These are phyloP conservation scores for Arbutus unedo DNA, from an alignment of 148 eudicot genomes.

Conservation along the genomic window DNA sequence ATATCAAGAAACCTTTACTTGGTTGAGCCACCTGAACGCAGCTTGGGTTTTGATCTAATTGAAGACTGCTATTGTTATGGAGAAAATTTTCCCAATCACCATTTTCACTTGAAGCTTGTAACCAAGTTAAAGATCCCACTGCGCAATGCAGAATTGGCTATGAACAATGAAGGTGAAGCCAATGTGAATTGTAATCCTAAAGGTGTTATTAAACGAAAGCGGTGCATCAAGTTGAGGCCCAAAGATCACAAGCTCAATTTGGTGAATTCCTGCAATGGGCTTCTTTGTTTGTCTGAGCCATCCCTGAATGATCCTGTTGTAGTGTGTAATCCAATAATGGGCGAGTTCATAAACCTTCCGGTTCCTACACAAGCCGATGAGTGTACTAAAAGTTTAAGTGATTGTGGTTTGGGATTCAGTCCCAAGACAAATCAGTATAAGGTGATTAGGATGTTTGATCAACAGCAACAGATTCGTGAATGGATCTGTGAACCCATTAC, in stretches of 20 bases:
- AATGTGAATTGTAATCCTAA: neutral
- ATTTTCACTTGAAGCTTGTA: conserved; percentile 9
- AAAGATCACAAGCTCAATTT: neutral
- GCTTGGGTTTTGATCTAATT: neutral
- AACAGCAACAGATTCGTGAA: neutral
- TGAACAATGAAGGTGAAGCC: neutral
- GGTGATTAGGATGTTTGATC: conserved; percentile 14
- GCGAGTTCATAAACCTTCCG: conserved; percentile 21
- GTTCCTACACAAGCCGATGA: neutral
- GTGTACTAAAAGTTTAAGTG: neutral
- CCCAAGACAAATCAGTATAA: conserved; percentile 14
- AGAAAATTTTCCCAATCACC: neutral
- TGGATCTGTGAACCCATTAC: conserved; percentile 1
- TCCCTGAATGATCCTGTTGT: conserved; percentile 1
- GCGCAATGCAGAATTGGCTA: conserved; percentile 7
- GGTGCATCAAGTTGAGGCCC: conserved; percentile 4
- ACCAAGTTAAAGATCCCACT: conserved; percentile 14
- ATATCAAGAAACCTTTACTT: conserved; percentile 13
- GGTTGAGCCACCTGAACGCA: neutral
- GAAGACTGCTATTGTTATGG: neutral
- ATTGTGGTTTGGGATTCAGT: conserved; percentile 20
- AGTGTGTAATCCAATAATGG: conserved; percentile 29
- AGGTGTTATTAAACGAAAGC: neutral
- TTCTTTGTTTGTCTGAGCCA: conserved; percentile 15
- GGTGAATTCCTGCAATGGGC: conserved; percentile 18